phyloP scores from a whole-genome alignment of 108 stramenopile genomes.

The Fistulifera pelliculosa region DNA sequence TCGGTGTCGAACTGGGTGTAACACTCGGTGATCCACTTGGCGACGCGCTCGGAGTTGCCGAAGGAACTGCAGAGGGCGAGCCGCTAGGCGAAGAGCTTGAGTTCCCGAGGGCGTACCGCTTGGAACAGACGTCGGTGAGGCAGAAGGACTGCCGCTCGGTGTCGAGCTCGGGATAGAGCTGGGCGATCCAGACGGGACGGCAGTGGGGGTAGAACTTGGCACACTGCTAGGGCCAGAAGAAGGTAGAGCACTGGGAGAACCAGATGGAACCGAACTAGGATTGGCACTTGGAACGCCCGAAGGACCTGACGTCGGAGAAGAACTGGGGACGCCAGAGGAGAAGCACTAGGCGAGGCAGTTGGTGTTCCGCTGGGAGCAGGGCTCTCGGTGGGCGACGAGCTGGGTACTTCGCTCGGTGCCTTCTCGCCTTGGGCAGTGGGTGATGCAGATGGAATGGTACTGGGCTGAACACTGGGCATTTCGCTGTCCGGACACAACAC shows the following conservation, averaged over 20 bases:
- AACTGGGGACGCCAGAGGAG: slow-evolving; percentile 1
- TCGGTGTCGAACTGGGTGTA: not conserved
- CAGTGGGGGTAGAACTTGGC: slow-evolving; percentile 4
- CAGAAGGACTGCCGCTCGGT: not conserved
- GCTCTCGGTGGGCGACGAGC: slow-evolving; percentile 1
- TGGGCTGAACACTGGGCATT: not conserved
- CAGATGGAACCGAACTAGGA: slow-evolving; percentile 3
- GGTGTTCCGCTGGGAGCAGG: slow-evolving; percentile 2
- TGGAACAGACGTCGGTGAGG: not conserved
- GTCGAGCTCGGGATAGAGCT: slow-evolving; percentile 1
- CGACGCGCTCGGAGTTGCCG: not conserved
- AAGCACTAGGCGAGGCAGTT: not conserved
- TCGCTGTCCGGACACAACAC: too few relatives aligned
- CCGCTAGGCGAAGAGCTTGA: not conserved
- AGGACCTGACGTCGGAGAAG: not conserved
- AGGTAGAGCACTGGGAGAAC: slow-evolving; percentile 1
- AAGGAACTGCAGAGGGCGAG: not conserved
- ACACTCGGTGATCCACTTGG: not conserved
- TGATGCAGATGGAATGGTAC: not conserved
- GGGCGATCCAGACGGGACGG: not conserved
- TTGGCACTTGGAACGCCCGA: not conserved
- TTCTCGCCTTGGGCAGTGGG: not conserved
- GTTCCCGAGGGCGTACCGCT: not conserved
- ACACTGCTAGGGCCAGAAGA: not conserved
- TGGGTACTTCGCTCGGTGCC: slow-evolving; percentile 2